A percentile compares a stretch with the other conserved stretches of the same genome.
These are phyloP conservation scores for Sporothrix mexicana DNA, from an alignment of 2,329 filamentous ascomycete genomes.

Conservation along the genomic window DNA sequence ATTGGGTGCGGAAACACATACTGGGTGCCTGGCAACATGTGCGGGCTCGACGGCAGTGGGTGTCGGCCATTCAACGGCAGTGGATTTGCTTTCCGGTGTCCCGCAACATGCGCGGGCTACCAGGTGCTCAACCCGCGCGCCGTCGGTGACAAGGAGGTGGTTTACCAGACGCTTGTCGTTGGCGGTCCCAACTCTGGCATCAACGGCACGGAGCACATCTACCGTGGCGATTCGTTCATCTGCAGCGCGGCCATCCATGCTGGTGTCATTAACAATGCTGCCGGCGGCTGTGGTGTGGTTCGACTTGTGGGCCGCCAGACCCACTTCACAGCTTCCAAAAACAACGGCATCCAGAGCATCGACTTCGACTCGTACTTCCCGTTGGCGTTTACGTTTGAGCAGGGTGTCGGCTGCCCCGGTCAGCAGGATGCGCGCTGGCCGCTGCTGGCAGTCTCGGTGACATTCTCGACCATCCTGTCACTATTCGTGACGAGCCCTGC, in stretches of 20 bases:
- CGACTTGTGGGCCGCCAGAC: conserved; percentile 66
- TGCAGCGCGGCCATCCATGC: conserved; percentile 78
- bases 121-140: conserved; percentile 74
- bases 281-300: conserved; percentile 76
- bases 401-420: conserved; percentile 68
- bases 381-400: conserved; percentile 78
- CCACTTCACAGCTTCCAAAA: conserved; percentile 65
- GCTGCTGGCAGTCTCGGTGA: conserved; percentile 78
- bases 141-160: conserved; percentile 71
- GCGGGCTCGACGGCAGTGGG: conserved; percentile 74
- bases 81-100: conserved; percentile 75
- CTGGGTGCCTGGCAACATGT: conserved; percentile 73
- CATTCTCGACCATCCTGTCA: conserved; percentile 77
- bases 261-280: conserved; percentile 67
- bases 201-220: conserved; percentile 59
- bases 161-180: conserved; percentile 69
- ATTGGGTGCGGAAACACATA: conserved; percentile 72
- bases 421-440: conserved; percentile 79
- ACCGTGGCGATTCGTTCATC: conserved; percentile 83
- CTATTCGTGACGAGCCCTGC: conserved; percentile 79
- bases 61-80: conserved; percentile 77
- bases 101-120: conserved; percentile 71
- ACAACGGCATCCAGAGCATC: conserved; percentile 77
- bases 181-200: conserved; percentile 63
- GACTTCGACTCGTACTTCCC: conserved; percentile 90